phyloP scores from a whole-genome alignment of 179 eudicot genomes.

The Patellifolia procumbens region DNA sequence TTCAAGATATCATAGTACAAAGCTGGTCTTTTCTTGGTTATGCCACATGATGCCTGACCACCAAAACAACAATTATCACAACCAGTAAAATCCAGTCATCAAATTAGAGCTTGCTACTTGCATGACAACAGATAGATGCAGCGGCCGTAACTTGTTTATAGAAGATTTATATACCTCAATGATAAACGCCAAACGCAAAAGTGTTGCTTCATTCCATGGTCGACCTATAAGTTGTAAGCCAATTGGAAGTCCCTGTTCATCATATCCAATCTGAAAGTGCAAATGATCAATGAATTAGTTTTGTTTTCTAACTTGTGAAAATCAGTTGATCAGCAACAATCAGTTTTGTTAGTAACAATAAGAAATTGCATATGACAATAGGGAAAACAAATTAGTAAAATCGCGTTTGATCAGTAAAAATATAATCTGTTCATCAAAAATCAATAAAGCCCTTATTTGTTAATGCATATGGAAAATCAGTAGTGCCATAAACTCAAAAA shows the following conservation, averaged over 20 bases:
- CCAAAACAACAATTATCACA: background rate
- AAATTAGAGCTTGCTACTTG: too few relatives aligned
- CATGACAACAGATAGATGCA: background rate
- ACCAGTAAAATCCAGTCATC: too few relatives aligned
- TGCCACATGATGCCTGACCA: constrained; percentile 52
- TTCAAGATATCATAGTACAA: constrained; percentile 67
- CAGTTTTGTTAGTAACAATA: too few relatives aligned
- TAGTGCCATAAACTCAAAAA: too few relatives aligned
- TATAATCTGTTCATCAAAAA: too few relatives aligned
- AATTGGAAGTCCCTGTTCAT: constrained; percentile 89
- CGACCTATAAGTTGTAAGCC: constrained; percentile 90
- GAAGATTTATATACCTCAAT: constrained; percentile 59
- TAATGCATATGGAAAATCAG: too few relatives aligned
- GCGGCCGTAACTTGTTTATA: background rate
- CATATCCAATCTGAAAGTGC: constrained; percentile 75
- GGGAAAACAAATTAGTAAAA: too few relatives aligned
- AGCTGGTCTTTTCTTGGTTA: constrained; percentile 71
- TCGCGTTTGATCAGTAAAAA: background rate
- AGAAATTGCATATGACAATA: too few relatives aligned
- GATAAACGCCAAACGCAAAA: constrained; percentile 79
- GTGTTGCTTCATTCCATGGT: constrained; percentile 92
- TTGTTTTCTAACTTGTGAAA: background rate
- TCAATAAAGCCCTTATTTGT: too few relatives aligned
- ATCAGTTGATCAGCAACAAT: too few relatives aligned
- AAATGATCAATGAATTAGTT: background rate